phyloP scores from a whole-genome alignment of 345 rosid species.

The Brassica rapa region DNA sequence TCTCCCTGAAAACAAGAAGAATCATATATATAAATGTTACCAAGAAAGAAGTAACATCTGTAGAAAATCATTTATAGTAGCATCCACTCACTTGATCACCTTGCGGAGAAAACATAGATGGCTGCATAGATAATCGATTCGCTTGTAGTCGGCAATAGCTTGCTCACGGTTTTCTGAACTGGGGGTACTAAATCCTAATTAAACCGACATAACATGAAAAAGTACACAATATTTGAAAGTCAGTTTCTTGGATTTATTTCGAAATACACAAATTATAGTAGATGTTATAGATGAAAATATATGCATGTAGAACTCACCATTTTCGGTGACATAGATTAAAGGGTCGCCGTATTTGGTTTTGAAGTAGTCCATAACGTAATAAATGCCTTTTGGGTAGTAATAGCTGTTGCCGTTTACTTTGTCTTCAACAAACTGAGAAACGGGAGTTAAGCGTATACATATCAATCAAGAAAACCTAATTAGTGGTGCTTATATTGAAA shows the following conservation, averaged over 20 bases:
- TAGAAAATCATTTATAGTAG: neutral
- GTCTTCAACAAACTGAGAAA: neutral
- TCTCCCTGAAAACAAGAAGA: neutral
- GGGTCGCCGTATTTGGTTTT: neutral
- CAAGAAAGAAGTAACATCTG: neutral
- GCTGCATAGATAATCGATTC: neutral
- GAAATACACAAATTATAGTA: too few species aligned
- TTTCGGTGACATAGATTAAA: neutral
- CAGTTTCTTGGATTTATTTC: neutral
- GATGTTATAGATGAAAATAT: neutral
- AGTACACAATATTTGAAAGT: neutral
- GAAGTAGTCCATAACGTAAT: neutral
- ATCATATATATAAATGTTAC: neutral
- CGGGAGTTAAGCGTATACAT: neutral
- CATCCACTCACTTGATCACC: neutral
- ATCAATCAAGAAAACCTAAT: neutral
- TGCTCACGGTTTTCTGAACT: neutral
- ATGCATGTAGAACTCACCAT: neutral
- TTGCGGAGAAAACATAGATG: neutral
- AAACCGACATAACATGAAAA: neutral
- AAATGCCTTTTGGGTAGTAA: neutral
- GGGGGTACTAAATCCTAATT: neutral
- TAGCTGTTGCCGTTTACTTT: neutral
- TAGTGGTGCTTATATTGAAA: neutral
- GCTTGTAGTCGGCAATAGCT: neutral